These are phyloP conservation scores for Chaetomium strumarium DNA, from an alignment of 2,329 filamentous ascomycete genomes.

Conservation along the genomic window DNA sequence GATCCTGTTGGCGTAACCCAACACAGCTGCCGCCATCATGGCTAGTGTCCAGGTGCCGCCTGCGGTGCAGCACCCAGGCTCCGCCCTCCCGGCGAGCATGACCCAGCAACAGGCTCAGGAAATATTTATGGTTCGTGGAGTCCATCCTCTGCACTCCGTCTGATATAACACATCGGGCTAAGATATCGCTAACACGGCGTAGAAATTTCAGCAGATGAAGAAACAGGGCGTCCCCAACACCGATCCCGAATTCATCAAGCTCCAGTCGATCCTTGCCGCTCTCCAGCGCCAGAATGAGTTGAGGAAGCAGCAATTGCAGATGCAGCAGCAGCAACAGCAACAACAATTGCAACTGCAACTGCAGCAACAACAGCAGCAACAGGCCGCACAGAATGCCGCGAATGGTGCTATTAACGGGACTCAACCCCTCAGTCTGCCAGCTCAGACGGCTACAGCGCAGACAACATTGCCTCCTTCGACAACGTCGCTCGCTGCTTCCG, in stretches of 20 bases:
- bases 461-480: constrained; percentile 31
- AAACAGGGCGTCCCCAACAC: constrained; percentile 70
- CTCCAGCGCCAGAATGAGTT: constrained; percentile 62
- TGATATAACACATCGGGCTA: neutral
- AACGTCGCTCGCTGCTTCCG: constrained; percentile 35
- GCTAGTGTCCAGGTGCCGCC: constrained; percentile 72
- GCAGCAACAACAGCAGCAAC: constrained; percentile 41
- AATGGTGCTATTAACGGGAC: constrained; percentile 52
- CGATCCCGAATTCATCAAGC: constrained; percentile 84
- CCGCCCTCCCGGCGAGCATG: constrained; percentile 58
- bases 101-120: constrained; percentile 75
- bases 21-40: constrained; percentile 49
- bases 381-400: constrained; percentile 46
- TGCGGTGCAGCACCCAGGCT: constrained; percentile 60
- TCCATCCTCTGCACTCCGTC: neutral
- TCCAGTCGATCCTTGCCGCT: constrained; percentile 65
- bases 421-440: constrained; percentile 32
- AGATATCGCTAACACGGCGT: constrained; percentile 15
- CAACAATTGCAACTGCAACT: constrained; percentile 47
- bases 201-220: constrained; percentile 92
- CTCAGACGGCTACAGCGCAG: constrained; percentile 32
- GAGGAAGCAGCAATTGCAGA: constrained; percentile 40
- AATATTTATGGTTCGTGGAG: constrained; percentile 54
- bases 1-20: constrained; percentile 11
- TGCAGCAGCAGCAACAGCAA: constrained; percentile 23